Percentiles rank a stretch among this genome's conserved stretches.
phyloP scores from a whole-genome alignment of 2,329 filamentous ascomycete genomes.

The Ilyonectria sp. region DNA sequence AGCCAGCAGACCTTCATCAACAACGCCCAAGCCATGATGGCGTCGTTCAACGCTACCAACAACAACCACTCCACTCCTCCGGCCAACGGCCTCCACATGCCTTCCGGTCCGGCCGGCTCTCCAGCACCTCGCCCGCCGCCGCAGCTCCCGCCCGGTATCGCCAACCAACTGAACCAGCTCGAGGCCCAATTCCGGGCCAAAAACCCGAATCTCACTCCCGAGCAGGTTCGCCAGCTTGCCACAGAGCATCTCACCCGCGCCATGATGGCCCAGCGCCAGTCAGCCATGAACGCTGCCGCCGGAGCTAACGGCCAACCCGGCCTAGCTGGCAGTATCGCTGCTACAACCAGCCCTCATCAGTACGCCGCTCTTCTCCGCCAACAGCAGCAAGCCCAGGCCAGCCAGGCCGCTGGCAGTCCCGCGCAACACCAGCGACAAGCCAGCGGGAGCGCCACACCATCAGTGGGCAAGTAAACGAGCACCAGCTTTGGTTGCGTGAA shows the following conservation, averaged over 20 bases:
- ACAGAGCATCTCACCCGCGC: constrained; percentile 64
- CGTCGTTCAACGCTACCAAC: constrained; percentile 60
- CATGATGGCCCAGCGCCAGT: constrained; percentile 65
- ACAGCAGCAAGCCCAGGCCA: constrained; percentile 66
- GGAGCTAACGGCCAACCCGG: constrained; percentile 64
- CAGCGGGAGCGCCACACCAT: constrained; percentile 59
- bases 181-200: constrained; percentile 67
- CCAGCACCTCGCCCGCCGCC: constrained; percentile 59
- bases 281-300: constrained; percentile 70
- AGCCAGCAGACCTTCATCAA: constrained; percentile 69
- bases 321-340: constrained; percentile 64
- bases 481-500: not conserved
- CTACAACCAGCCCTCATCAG: constrained; percentile 69
- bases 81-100: constrained; percentile 63
- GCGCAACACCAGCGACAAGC: constrained; percentile 53
- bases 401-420: constrained; percentile 49
- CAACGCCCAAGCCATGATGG: constrained; percentile 68
- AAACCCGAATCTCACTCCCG: constrained; percentile 65
- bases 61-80: constrained; percentile 62
- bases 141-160: constrained; percentile 63
- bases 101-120: constrained; percentile 61
- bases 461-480: constrained; percentile 44
- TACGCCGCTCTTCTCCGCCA: constrained; percentile 72
- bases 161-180: constrained; percentile 65
- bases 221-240: constrained; percentile 66